These are phyloP conservation scores for Pleurotus sapidus DNA, from an alignment of 768 basidiomycete species.

Conservation along the genomic window DNA sequence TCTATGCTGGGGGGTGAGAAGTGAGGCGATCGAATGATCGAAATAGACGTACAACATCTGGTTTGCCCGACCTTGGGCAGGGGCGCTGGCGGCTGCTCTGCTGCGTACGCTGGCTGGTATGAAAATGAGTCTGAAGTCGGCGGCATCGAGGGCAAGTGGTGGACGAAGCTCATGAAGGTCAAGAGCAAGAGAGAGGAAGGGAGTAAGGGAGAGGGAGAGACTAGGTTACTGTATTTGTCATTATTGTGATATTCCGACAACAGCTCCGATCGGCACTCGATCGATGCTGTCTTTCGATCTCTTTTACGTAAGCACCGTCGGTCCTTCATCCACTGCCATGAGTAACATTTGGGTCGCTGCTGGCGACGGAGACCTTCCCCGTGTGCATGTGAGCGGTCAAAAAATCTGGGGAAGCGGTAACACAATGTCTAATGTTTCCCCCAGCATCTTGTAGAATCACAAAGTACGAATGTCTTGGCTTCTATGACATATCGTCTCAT, in stretches of 20 bases:
- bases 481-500: conserved; percentile 25
- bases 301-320: neutral
- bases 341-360: conserved; percentile 85
- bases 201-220: neutral
- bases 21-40: conserved; percentile 32
- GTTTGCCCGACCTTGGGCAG: conserved; percentile 67
- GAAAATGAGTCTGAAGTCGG: conserved; percentile 5
- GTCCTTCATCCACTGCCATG: neutral
- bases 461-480: too few species aligned
- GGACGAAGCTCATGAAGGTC: conserved; percentile 20
- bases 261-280: conserved; percentile 10
- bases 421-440: neutral
- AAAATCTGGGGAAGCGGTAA: neutral
- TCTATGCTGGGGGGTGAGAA: conserved; percentile 38
- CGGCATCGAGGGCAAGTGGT: conserved; percentile 10
- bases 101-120: neutral
- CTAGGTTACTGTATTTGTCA: neutral
- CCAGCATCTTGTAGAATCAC: conserved; percentile 42
- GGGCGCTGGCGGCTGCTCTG: conserved; percentile 13
- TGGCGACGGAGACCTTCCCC: conserved; percentile 81
- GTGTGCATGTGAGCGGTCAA: conserved; percentile 59
- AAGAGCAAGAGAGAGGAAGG: conserved; percentile 1
- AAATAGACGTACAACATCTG: conserved; percentile 65
- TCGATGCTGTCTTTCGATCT: conserved; percentile 4
- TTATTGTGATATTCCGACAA: conserved; percentile 5